Evolutionary conservation across 1,284 basidiomycete genomes (phyloP), one percentile per base, ranked within the genome.

Genomic region (Cutaneotrichosporon sp.): DNA sequence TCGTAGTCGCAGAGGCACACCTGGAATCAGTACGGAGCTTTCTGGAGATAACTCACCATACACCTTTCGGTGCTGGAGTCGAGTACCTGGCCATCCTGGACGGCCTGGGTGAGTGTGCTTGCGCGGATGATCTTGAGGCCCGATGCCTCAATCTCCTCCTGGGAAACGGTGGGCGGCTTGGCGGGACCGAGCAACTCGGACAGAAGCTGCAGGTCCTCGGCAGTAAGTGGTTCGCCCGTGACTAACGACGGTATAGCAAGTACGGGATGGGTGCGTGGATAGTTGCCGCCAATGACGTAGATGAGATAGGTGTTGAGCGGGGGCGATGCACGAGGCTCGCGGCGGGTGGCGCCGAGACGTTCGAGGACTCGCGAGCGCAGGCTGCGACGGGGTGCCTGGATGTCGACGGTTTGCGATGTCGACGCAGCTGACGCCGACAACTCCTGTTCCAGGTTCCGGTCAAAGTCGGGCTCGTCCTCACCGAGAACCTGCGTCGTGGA

Each of bases 1-100:
- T 80, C 79, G 68, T 91, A 92, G 51, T 90, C 88, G 52, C 87
- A 85, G 46, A 92, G 76, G 69, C 90, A 94, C 43, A 92, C 85
- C 61, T 90, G 77, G 63, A 86, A 57, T 14, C 47, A 57, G 31
- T 14, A 5, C 2, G 10, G 29, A 31, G 29, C 12, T 35, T 2
- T 10, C 22, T 46, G 2, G 29, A 5, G 2, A 24, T 39, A 16
- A 78, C 83, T 54, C 70, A 89, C 87, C 72, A 74, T 59, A 60
- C 75, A 76, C 25, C 82, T 76, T 34, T 91, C 90, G 4, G 80
- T 76, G 57, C 87, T 89, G 63, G 85, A 90, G n/a, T 80, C 81
- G 20, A 86, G 78, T 6, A 92, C 78, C 51, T 80, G 79, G 17
- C 83, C 84, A 10, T 79, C 73, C 37, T 79, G 75, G 60, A 83